phyloP scores from a whole-genome alignment of 2,329 filamentous ascomycete genomes.

The Fusarium redolens region DNA sequence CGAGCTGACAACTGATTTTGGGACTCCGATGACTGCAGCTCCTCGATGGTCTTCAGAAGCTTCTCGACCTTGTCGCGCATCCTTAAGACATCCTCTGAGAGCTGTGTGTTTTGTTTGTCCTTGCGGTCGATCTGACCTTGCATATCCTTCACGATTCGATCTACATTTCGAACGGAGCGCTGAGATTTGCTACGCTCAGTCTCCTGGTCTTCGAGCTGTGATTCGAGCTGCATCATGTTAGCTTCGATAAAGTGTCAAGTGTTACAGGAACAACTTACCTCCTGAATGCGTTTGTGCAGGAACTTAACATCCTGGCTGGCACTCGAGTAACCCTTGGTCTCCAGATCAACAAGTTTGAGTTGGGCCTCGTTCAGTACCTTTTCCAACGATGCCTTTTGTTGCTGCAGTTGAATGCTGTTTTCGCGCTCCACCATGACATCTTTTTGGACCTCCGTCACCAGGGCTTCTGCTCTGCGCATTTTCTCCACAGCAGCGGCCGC shows the following conservation, averaged over 20 bases:
- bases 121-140: slow-evolving; percentile 92
- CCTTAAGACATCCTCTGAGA: slow-evolving; percentile 85
- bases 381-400: slow-evolving; percentile 89
- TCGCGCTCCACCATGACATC: slow-evolving; percentile 91
- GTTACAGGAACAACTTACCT: slow-evolving; percentile 69
- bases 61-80: slow-evolving; percentile 92
- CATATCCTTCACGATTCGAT: slow-evolving; percentile 92
- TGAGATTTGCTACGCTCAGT: slow-evolving; percentile 82
- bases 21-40: slow-evolving; percentile 89
- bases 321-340: slow-evolving; percentile 96
- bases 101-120: slow-evolving; percentile 84
- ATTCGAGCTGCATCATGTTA: slow-evolving; percentile 75
- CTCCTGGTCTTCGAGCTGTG: slow-evolving; percentile 85
- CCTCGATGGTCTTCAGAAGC: slow-evolving; percentile 90
- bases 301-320: slow-evolving; percentile 96
- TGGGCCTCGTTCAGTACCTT: slow-evolving; percentile 92
- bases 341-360: slow-evolving; percentile 88
- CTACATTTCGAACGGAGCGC: slow-evolving; percentile 89
- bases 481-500: slow-evolving; percentile 93
- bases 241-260: slow-evolving; percentile 11
- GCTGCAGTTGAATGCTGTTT: slow-evolving; percentile 81
- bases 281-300: slow-evolving; percentile 92
- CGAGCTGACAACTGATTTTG: slow-evolving; percentile 83
- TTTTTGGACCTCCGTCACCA: slow-evolving; percentile 90
- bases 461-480: slow-evolving; percentile 92